Percentiles rank a stretch among this genome's conserved stretches.
phyloP scores from a whole-genome alignment of 495 filamentous ascomycete genomes.

The Penicillium manginii region DNA sequence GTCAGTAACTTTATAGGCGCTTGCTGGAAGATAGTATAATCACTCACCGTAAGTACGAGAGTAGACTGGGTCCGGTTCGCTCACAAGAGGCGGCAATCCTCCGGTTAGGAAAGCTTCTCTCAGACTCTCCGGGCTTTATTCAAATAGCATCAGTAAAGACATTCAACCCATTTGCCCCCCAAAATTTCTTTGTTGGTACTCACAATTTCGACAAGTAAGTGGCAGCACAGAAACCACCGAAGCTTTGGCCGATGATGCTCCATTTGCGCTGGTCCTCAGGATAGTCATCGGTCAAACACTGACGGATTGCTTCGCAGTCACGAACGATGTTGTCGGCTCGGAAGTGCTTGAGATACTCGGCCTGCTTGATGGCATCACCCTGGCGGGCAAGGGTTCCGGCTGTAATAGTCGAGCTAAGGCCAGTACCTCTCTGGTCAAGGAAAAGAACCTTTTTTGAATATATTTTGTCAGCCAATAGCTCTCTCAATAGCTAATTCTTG shows the following conservation, averaged over 20 bases:
- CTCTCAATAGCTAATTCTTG: not conserved
- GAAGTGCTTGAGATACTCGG: slow-evolving; percentile 81
- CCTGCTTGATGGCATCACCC: slow-evolving; percentile 68
- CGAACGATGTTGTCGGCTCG: slow-evolving; percentile 87
- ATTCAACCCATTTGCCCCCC: not conserved
- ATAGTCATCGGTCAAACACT: slow-evolving; percentile 69
- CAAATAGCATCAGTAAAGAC: slow-evolving; percentile 7
- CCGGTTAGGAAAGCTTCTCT: slow-evolving; percentile 82
- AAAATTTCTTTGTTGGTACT: slow-evolving; percentile 22
- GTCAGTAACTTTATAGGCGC: slow-evolving; percentile 7
- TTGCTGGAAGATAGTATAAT: not conserved
- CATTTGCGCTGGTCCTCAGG: slow-evolving; percentile 76
- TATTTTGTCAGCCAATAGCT: not conserved
- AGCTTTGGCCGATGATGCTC: slow-evolving; percentile 86
- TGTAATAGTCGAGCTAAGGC: slow-evolving; percentile 77
- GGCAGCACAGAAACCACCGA: slow-evolving; percentile 83
- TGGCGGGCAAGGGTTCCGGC: slow-evolving; percentile 66
- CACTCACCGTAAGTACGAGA: slow-evolving; percentile 61
- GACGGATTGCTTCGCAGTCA: slow-evolving; percentile 85
- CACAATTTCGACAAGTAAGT: slow-evolving; percentile 81
- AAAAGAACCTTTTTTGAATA: slow-evolving; percentile 65
- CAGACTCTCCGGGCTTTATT: slow-evolving; percentile 66
- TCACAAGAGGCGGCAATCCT: slow-evolving; percentile 76
- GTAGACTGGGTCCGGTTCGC: slow-evolving; percentile 77
- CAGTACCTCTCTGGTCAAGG: slow-evolving; percentile 88